Evolutionary conservation across 169 alveolate genomes (phyloP).

Genomic region (Plasmodium ovale): DNA sequence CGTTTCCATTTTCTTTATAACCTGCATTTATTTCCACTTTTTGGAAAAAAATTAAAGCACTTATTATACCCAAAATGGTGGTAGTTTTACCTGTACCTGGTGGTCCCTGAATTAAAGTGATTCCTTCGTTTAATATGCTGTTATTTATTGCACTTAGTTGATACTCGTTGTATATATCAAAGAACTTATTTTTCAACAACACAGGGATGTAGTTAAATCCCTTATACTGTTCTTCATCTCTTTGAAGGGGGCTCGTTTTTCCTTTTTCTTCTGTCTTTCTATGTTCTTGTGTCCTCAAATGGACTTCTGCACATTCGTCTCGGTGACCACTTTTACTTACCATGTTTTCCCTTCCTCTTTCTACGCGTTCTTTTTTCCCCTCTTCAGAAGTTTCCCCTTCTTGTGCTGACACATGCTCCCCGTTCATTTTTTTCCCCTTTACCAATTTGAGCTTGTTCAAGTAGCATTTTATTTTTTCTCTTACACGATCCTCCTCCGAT

Average conservation of each 20-base stretch:
- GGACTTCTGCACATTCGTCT: not conserved
- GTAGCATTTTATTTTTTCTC: not conserved
- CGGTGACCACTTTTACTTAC: not conserved
- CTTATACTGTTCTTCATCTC: conserved; percentile 2
- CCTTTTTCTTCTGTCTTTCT: not conserved
- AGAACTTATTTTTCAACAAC: conserved; percentile 74
- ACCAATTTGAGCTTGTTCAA: not conserved
- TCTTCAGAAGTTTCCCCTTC: not conserved
- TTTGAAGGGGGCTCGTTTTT: not conserved
- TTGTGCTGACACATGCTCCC: not conserved
- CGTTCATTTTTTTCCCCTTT: not conserved
- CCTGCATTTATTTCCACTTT: not conserved
- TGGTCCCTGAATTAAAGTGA: conserved; percentile 97
- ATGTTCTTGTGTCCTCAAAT: not conserved
- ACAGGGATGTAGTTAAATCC: conserved; percentile 77
- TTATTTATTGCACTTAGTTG: conserved; percentile 84
- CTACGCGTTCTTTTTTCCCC: not conserved
- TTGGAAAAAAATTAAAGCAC: conserved; percentile 84
- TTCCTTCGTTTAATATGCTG: conserved; percentile 86
- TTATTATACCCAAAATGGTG: conserved; percentile 94
- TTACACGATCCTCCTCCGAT: not conserved
- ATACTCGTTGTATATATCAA: conserved; percentile 78
- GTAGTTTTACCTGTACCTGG: conserved; percentile 99
- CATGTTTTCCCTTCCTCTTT: not conserved
- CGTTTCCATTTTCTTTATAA: not conserved